Base-by-base conservation (phyloP, 2,329 filamentous ascomycete species). In the Alternaria triticina region DNA sequence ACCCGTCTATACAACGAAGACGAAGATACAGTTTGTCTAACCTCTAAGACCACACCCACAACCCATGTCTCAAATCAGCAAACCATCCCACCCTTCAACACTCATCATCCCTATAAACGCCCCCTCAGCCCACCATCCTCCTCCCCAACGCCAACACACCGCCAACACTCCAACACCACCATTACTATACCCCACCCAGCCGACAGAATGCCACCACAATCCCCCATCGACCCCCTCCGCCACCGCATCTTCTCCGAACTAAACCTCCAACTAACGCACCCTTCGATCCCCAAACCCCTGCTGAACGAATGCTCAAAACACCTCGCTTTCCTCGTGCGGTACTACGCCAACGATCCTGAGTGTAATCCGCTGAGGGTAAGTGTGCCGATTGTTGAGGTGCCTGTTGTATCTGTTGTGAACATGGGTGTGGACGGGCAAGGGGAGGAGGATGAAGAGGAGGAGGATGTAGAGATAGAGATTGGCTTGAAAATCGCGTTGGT, bases 211-310 rank as follows among this genome's bases (percentile, higher is more conserved):
- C 23, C 23, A 23, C 23, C 23, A 4, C 23, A 23, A 23, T 6
- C 23, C 23, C 23, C 23, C 23, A 23, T 57, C 54, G 54, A 57
- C 28, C 40, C 54, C 22, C 25, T 61, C 28, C 30, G 51, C 9
- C 33, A n/a, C n/a, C 52, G 59, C 51, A 57, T 61, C 52, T 57
- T 44, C 30, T 57, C 51, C n/a, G 52, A 57, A 17, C 45, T 57
- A 33, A 61, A 20, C 22, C 45, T 8, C 23, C 45, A 61, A 20
- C 27, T 57, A 12, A 15, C 44, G 3, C 44, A 49, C 11, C 52
- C 49, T 23, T 54, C 23, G 6, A 51, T 61, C 30, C 25, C 47
- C 20, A 61, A 46, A 23, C 30, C 54, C 25, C 20, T 52, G 12
- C 47, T 60, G 4, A 22, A 60, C 33, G 36, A 54, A 13, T 33